Conservation (phyloP, 192 early-diverging fungal species). For the Umbelopsis vinacea region DNA sequence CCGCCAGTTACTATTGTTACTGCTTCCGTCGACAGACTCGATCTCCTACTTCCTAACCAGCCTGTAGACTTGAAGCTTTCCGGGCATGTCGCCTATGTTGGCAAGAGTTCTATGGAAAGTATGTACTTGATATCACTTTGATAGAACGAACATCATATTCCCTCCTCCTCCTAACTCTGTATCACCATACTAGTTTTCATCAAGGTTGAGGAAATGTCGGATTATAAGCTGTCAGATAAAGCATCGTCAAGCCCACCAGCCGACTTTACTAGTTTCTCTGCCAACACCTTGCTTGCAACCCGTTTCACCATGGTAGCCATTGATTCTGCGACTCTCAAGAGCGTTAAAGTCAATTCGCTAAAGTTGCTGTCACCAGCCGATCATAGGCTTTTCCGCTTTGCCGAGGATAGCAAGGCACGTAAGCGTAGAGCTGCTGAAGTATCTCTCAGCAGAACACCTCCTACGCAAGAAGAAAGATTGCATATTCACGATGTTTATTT, state of each 20-base stretch:
- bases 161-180: not conserved
- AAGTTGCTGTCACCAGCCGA: slow-evolving; percentile 74
- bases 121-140: not conserved
- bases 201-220: slow-evolving; percentile 61
- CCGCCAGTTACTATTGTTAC: slow-evolving; percentile 82
- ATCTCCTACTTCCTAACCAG: slow-evolving; percentile 67
- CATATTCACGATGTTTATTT: slow-evolving; percentile 82
- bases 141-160: no score
- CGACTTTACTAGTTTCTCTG: slow-evolving; percentile 21
- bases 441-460: slow-evolving; percentile 70
- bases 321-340: slow-evolving; percentile 71
- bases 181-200: slow-evolving; percentile 58
- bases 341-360: slow-evolving; percentile 79
- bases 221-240: slow-evolving; percentile 23
- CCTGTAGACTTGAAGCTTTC: slow-evolving; percentile 77
- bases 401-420: slow-evolving; percentile 61
- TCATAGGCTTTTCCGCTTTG: slow-evolving; percentile 70
- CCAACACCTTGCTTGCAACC: slow-evolving; percentile 69
- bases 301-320: slow-evolving; percentile 92
- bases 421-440: slow-evolving; percentile 47
- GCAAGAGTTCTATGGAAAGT: slow-evolving; percentile 93
- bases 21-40: slow-evolving; percentile 87
- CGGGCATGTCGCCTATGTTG: slow-evolving; percentile 86
- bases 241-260: not conserved
- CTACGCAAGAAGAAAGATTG: slow-evolving; percentile 76